Conservation (phyloP, 2,329 filamentous ascomycete genomes). For the Fusarium multiceps region DNA sequence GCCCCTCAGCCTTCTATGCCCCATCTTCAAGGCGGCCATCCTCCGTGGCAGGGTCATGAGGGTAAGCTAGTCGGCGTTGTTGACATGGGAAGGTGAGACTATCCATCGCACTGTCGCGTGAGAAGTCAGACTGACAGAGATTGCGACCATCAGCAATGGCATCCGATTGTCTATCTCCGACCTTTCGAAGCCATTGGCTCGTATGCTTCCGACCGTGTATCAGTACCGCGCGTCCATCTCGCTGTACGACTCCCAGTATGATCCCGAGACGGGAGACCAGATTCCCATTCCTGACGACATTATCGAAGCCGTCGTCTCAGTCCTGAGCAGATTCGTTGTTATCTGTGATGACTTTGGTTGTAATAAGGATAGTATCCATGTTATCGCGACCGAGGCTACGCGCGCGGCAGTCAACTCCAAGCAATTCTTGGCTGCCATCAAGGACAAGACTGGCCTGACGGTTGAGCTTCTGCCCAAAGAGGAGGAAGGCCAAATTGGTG, state of each 20-base stretch:
- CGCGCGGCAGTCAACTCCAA: constrained; percentile 48
- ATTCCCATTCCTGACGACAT: constrained; percentile 47
- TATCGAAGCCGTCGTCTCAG: constrained; percentile 45
- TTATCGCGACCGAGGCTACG: constrained; percentile 50
- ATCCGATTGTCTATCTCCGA: constrained; percentile 74
- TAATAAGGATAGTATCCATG: constrained; percentile 43
- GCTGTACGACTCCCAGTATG: constrained; percentile 50
- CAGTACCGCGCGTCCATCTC: constrained; percentile 49
- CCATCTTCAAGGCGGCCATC: constrained; percentile 33
- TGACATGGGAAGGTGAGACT: constrained; percentile 52
- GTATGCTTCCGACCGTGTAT: constrained; percentile 65
- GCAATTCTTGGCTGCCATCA: constrained; percentile 55
- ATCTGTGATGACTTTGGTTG: constrained; percentile 47
- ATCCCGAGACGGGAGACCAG: constrained; percentile 47
- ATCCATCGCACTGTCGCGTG: neutral
- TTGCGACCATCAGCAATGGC: constrained; percentile 65
- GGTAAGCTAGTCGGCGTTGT: constrained; percentile 50
- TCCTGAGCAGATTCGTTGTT: constrained; percentile 45
- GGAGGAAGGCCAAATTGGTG: constrained; percentile 73
- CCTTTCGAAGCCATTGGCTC: constrained; percentile 60
- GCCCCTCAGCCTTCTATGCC: constrained; percentile 2
- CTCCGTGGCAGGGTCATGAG: constrained; percentile 48
- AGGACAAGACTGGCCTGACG: constrained; percentile 66
- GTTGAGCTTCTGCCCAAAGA: constrained; percentile 72
- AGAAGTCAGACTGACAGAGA: constrained; percentile 16